phyloP scores from a whole-genome alignment of 2,329 filamentous ascomycete genomes.

The Rhynchosporium agropyri region DNA sequence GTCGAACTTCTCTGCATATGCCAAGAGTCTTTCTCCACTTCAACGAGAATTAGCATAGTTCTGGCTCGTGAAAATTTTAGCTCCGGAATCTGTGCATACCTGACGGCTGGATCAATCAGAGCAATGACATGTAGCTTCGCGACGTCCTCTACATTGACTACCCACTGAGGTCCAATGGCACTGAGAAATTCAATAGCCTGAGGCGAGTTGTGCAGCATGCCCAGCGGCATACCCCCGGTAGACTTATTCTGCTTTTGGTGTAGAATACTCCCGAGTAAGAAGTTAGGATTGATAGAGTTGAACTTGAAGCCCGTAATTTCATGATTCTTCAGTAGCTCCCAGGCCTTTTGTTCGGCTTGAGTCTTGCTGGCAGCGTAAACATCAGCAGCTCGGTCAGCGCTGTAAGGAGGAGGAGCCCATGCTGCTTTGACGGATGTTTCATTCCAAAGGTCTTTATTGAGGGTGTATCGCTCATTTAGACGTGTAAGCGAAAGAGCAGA shows the following conservation, averaged over 20 bases:
- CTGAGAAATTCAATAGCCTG: not conserved
- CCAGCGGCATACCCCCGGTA: not conserved
- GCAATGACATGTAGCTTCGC: not conserved
- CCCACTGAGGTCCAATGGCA: not conserved
- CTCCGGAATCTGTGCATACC: not conserved
- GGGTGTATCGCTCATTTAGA: constrained; percentile 25
- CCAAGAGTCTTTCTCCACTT: constrained; percentile 10
- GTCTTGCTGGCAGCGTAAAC: constrained; percentile 46
- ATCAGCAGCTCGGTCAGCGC: constrained; percentile 19
- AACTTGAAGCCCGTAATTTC: constrained; percentile 28
- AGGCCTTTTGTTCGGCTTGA: constrained; percentile 43
- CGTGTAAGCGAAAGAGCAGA: constrained; percentile 31
- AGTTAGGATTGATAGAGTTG: constrained; percentile 39
- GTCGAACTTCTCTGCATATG: not conserved
- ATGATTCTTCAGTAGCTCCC: constrained; percentile 42
- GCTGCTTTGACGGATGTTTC: constrained; percentile 41
- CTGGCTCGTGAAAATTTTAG: not conserved
- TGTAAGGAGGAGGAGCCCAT: constrained; percentile 42
- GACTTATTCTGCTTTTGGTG: not conserved
- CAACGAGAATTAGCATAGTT: not conserved
- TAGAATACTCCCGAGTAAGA: not conserved
- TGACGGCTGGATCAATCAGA: constrained; percentile 9
- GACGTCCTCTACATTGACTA: not conserved
- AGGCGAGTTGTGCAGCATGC: not conserved
- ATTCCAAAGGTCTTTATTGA: constrained; percentile 42